phyloP scores from a whole-genome alignment of 179 eudicot genomes.

The Beta corolliflora region DNA sequence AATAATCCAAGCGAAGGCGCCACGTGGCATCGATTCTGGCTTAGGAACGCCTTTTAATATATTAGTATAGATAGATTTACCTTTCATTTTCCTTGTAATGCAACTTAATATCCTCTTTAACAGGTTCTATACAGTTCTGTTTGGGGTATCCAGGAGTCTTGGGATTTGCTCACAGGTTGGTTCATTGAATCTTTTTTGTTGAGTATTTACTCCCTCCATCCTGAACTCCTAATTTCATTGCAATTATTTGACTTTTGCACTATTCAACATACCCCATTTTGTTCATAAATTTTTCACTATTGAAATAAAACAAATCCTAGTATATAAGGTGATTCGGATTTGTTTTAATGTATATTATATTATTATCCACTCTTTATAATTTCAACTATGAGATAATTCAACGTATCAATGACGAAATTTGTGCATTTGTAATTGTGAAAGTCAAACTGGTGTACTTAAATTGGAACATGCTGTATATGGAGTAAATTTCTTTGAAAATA shows the following conservation, averaged over 20 bases:
- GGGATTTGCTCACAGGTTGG: constrained; percentile 94
- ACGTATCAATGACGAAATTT: too few relatives aligned
- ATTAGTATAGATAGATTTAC: too few relatives aligned
- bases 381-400: neutral
- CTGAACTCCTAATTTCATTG: constrained; percentile 59
- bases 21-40: too few relatives aligned
- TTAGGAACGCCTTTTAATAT: too few relatives aligned
- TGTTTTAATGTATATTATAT: too few relatives aligned
- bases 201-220: constrained; percentile 22
- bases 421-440: too few relatives aligned
- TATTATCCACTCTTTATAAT: too few relatives aligned
- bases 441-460: neutral
- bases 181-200: neutral
- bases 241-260: constrained; percentile 46
- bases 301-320: too few relatives aligned
- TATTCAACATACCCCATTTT: neutral
- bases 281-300: neutral
- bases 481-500: too few relatives aligned
- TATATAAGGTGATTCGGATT: too few relatives aligned
- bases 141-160: constrained; percentile 91
- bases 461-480: too few relatives aligned
- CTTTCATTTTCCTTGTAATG: neutral
- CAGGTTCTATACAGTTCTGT: constrained; percentile 92
- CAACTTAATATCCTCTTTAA: neutral
- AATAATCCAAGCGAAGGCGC: too few relatives aligned